Conservation (phyloP, 1,284 basidiomycete genomes). For the Irpex sp. region DNA sequence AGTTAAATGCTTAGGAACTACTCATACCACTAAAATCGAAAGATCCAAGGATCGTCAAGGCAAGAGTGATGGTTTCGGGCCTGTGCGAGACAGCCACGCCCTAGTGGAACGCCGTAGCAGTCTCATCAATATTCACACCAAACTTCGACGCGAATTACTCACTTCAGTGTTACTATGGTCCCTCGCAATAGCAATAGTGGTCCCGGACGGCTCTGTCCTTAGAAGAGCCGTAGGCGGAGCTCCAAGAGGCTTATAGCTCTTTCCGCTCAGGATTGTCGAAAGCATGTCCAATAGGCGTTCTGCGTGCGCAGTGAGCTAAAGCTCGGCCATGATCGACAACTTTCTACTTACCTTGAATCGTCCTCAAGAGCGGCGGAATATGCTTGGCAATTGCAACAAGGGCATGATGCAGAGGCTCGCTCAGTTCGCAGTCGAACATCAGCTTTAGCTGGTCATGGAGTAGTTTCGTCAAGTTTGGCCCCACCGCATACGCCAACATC, state of each 20-base stretch:
- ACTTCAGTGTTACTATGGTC: conserved; percentile 65
- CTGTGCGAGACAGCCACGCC: conserved; percentile 51
- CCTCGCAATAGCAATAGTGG: conserved; percentile 32
- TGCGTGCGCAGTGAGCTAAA: conserved; percentile 23
- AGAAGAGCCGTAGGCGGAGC: conserved; percentile 62
- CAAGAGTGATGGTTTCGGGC: conserved; percentile 80
- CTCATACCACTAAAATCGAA: conserved; percentile 90
- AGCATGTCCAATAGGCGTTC: conserved; percentile 86
- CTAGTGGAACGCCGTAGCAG: conserved; percentile 23
- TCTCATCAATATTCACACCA: neutral
- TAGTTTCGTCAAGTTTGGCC: conserved; percentile 92
- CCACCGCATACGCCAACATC: conserved; percentile 94
- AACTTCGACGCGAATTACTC: conserved; percentile 11
- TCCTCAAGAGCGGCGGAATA: conserved; percentile 89
- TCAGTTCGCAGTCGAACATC: conserved; percentile 95
- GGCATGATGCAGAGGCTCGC: conserved; percentile 85
- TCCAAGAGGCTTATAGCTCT: conserved; percentile 83
- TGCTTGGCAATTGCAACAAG: conserved; percentile 84
- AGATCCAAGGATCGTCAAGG: conserved; percentile 83
- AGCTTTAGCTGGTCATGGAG: conserved; percentile 96
- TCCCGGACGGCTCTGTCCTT: conserved; percentile 18
- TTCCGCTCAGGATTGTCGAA: conserved; percentile 79
- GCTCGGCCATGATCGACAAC: no score
- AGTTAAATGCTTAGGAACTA: neutral
- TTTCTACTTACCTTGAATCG: conserved; percentile 98